Evolutionary conservation across 192 early-diverging fungal species (phyloP).

Genomic region (Backusella westeae): DNA sequence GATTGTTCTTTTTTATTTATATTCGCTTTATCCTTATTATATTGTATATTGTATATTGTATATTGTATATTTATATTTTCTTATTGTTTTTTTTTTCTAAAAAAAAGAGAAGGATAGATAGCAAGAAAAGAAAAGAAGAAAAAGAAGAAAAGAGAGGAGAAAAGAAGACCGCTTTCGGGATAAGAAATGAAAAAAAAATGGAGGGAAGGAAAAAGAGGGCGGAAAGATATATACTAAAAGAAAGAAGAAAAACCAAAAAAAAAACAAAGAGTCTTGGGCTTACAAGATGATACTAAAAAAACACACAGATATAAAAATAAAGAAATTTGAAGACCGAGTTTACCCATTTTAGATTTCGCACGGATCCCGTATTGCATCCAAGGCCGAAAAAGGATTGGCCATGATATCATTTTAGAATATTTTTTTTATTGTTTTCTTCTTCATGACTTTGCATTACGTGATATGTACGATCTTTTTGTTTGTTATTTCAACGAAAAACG

Average conservation of each 20-base stretch:
- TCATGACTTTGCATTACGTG: neutral
- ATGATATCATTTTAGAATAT: neutral
- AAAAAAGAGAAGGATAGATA: neutral
- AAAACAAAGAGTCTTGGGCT: neutral
- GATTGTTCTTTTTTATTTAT: neutral
- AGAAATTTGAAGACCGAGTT: neutral
- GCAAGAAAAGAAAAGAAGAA: neutral
- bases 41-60: too few species aligned
- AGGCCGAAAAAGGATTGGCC: neutral
- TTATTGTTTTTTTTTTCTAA: neutral
- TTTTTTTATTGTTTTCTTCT: neutral
- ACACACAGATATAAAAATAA: neutral
- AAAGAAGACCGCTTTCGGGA: neutral
- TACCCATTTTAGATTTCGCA: constrained; percentile 1
- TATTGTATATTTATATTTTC: neutral
- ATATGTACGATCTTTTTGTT: neutral
- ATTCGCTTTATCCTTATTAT: neutral
- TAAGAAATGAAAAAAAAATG: neutral
- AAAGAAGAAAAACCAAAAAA: neutral
- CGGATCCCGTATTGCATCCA: neutral
- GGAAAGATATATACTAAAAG: neutral
- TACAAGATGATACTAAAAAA: neutral
- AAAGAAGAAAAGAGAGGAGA: neutral
- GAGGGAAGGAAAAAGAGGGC: neutral
- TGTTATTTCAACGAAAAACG: neutral